Evolutionary conservation across 352 stramenopile genomes (phyloP).

Genomic region (Globisporangium spinosum): DNA sequence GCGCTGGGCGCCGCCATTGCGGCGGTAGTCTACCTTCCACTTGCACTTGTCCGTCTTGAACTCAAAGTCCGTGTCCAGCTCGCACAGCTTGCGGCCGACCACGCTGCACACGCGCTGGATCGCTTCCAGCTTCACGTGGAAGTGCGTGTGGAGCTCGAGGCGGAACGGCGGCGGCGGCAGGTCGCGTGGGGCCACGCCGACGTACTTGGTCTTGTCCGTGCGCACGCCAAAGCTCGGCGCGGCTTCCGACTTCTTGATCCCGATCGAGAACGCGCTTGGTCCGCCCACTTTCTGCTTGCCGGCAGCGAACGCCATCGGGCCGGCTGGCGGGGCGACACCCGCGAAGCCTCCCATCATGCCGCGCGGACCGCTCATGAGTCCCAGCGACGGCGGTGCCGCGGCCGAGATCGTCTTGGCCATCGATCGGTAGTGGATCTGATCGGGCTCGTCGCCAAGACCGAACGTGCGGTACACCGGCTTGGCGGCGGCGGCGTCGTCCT

Average conservation of each 20-base stretch:
- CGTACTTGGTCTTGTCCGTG: slow-evolving; percentile 74
- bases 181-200: slow-evolving; percentile 56
- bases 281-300: slow-evolving; percentile 32
- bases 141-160: slow-evolving; percentile 85
- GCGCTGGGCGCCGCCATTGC: slow-evolving; percentile 43
- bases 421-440: slow-evolving; percentile 51
- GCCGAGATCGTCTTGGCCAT: slow-evolving; percentile 40
- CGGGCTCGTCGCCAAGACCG: slow-evolving; percentile 40
- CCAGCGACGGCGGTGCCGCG: slow-evolving; percentile 34
- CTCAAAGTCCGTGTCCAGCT: slow-evolving; percentile 81
- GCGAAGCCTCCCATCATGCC: slow-evolving; percentile 21
- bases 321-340: slow-evolving; percentile 28
- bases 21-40: slow-evolving; percentile 83
- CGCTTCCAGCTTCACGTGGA: slow-evolving; percentile 76
- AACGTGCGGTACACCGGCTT: slow-evolving; percentile 36
- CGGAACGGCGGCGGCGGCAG: slow-evolving; percentile 77
- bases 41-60: slow-evolving; percentile 88
- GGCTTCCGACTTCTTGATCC: slow-evolving; percentile 23
- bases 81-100: slow-evolving; percentile 76
- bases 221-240: slow-evolving; percentile 51
- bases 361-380: slow-evolving; percentile 26
- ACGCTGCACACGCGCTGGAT: slow-evolving; percentile 75
- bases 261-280: slow-evolving; percentile 24
- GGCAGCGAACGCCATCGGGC: slow-evolving; percentile 38
- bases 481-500: slow-evolving; percentile 5